A percentile compares a stretch with the other conserved stretches of the same genome.
Evolutionary conservation across 192 early-diverging fungal species (phyloP).

Genomic region (Rhizoclosmatium sp.): DNA sequence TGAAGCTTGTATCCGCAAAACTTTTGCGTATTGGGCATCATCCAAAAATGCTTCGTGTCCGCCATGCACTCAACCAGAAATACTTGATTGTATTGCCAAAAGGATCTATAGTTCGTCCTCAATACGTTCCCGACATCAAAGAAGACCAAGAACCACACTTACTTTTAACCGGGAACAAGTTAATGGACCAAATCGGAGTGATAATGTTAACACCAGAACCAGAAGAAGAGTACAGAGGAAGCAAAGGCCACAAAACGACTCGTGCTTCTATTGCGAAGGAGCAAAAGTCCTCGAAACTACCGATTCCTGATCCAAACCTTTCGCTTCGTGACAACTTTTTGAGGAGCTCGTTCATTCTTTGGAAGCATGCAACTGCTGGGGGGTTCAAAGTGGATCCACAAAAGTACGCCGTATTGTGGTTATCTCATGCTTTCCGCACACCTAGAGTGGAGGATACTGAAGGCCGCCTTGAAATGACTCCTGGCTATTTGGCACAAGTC

Average conservation of each 20-base stretch:
- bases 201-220: neutral
- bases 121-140: neutral
- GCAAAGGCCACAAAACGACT: too few species aligned
- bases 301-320: neutral
- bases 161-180: neutral
- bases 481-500: neutral
- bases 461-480: neutral
- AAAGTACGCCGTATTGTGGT: neutral
- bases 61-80: neutral
- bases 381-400: neutral
- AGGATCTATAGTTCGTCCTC: neutral
- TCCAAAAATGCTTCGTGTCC: neutral
- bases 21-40: conserved; percentile 17
- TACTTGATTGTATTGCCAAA: neutral
- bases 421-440: neutral
- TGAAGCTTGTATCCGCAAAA: conserved; percentile 1
- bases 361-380: neutral
- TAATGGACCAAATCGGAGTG: neutral
- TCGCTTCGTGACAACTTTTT: neutral
- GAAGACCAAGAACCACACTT: neutral
- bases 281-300: neutral
- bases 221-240: too few species aligned
- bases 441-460: neutral
- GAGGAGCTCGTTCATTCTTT: neutral
- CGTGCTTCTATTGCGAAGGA: neutral